Conservation (phyloP, 2,329 filamentous ascomycete species). For the Aureobasidium sp. region DNA sequence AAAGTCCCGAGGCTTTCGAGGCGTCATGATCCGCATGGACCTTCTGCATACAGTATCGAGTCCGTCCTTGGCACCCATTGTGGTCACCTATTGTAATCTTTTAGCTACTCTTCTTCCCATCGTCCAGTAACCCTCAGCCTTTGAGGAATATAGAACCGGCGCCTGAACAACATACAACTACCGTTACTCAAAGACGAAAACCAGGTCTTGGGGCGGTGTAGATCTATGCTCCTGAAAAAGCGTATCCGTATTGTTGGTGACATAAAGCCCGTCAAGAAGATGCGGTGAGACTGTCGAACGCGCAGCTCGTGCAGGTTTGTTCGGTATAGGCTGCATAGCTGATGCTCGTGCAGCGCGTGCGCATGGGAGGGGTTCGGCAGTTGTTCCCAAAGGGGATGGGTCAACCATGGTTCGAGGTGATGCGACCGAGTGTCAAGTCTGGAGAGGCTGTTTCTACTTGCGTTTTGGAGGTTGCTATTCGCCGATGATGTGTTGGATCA, state of each 20-base stretch:
- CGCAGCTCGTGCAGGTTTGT: not conserved
- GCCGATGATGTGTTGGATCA: not conserved
- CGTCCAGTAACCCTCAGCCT: not conserved
- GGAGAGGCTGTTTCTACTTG: not conserved
- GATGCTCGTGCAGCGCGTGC: slow-evolving; percentile 1
- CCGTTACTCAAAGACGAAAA: not conserved
- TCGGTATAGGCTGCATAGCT: not conserved
- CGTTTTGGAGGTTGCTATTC: not conserved
- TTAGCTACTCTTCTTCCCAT: not conserved
- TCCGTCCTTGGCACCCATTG: not conserved
- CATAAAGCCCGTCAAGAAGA: not conserved
- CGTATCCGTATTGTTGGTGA: not conserved
- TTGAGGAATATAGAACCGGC: not conserved
- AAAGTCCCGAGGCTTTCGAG: not conserved
- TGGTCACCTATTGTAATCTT: not conserved
- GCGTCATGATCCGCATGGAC: slow-evolving; percentile 8
- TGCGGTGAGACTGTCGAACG: not conserved
- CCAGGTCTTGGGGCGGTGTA: not conserved
- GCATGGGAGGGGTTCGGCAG: not conserved
- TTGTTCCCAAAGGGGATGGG: not conserved
- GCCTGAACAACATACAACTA: not conserved
- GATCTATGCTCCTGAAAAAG: not conserved
- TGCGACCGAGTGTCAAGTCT: not conserved
- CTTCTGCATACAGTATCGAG: not conserved
- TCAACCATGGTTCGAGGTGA: not conserved